Base-by-base conservation (phyloP, 169 alveolate genomes). In the Perkinsus marinus region DNA sequence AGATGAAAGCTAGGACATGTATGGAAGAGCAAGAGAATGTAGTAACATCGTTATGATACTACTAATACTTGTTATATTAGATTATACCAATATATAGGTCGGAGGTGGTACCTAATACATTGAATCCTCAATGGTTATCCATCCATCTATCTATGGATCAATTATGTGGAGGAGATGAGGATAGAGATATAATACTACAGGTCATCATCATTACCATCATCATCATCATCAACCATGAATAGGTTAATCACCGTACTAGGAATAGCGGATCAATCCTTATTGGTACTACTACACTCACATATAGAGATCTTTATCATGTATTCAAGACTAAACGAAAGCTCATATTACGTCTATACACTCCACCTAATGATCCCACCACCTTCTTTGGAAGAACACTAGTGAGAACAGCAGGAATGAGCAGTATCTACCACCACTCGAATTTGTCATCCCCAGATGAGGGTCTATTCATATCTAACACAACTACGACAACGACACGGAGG, bases 131-230 rank as follows among this genome's bases (percentile, higher is more conserved):
- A 57, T 57, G 79, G 68, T 39, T 16, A 7, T 10, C 91, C 19
- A 16, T 89, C 16, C 30, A 89, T 38, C 36, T 38, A 2, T 89
- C 43, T 39, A 89, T 90, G 69, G 79, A 90, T 43, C 91, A 90
- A 39, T 37, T 90, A 16, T 90, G 91, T 22, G 39, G 69, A 0
- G 91, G 91, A 36, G 91, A 90, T 36, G 91, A 90, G 91, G 26
- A 39, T 90, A 39, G 91, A 36, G 17, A 38, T 26, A 90, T 90
- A 7, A 13, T n/a, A 16, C 39, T 43, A 0, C 79, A 90, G 46
- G 91, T 90, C 46, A 30, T 3, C 0, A 5, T 37, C 46, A 30
- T 3, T 3, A 5, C 5, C 68, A 41, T 89, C 37, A 47, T 89
- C 26, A 39, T 36, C 6, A 39, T 89, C 41, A 36, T 0, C 68